Evolutionary conservation across 108 stramenopile genomes (phyloP).

Genomic region (Epithemia pelagica): DNA sequence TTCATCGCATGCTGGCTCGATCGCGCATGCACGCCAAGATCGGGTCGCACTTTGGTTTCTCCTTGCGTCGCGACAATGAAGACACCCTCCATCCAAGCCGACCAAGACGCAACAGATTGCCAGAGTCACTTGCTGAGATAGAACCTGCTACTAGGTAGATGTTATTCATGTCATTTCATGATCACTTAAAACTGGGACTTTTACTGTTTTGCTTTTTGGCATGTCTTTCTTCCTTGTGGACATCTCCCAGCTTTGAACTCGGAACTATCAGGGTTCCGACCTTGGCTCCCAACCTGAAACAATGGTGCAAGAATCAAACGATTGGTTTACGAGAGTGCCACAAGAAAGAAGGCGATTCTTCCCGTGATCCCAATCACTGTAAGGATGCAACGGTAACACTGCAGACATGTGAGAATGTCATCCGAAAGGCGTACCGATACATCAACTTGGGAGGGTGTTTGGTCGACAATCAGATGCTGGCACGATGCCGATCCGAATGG

Average conservation of each 20-base stretch:
- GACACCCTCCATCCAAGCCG: no score
- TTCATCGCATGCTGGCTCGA: no score
- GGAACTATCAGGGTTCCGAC: slow-evolving; percentile 9
- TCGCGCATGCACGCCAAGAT: no score
- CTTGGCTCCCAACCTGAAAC: not conserved
- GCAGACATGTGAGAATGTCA: slow-evolving; percentile 6
- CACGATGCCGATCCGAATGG: slow-evolving; percentile 32
- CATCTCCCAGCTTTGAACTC: slow-evolving; percentile 20
- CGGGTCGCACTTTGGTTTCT: no score
- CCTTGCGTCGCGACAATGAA: no score
- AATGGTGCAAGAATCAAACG: slow-evolving; percentile 6
- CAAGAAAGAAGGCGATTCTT: not conserved
- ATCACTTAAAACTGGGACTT: not conserved
- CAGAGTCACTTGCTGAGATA: no score
- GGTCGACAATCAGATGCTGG: slow-evolving; percentile 12
- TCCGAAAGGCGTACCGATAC: slow-evolving; percentile 21
- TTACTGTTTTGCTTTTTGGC: not conserved
- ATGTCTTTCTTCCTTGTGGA: slow-evolving; percentile 7
- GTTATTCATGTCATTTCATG: not conserved
- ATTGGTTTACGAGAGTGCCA: not conserved
- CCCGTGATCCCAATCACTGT: not conserved
- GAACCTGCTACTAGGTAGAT: no score
- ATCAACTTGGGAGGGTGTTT: slow-evolving; percentile 38
- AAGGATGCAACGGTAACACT: not conserved
- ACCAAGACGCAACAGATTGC: no score